Base-by-base conservation (phyloP, 1,284 basidiomycete genomes). In the Pascua guehoae region DNA sequence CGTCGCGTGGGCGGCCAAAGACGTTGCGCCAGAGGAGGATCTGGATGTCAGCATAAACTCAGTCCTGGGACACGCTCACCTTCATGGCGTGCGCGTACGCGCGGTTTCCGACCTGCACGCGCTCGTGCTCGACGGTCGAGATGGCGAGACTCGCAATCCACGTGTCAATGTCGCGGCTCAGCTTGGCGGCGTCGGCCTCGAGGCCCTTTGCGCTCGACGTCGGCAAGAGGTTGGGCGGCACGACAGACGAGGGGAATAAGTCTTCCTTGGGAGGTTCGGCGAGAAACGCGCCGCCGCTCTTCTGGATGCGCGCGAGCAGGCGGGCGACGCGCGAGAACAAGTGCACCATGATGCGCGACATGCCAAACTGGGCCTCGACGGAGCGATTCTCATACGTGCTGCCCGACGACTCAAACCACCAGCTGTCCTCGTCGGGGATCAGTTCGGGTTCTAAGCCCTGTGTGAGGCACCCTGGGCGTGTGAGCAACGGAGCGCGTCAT, bases 281-380 rank as follows among this genome's bases (percentile, higher is more conserved):
- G 18, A 70, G 64, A 8, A 63, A 55, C 2, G 44, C 16, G 16
- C 55, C 49, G 15, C 62, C 56, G 38, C 59, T 53, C 7, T 53
- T 54, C 5, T 60, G 39, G 9, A 71, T 65, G 12, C 69, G 65
- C 8, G 69, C 58, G 14, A 76, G 57, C 0, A 75, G 66, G 8
- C 69, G 60, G 5, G 73, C 69, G 7, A 70, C 53, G 8, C 73
- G 67, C 8, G 63, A 61, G 40, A 74, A 71, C 16, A 76, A 67
- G 51, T 71, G 68, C 4, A 75, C 71, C 70, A 74, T 74, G 42
- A 69, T 66, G 45, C 70, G 67, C n/a, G 70, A 71, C 69, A 76
- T 78, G 57, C 81, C 82, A 66, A 81, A 80, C 56, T 79, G 78
- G 65, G 77, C 80, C 67, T 83, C 82, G 36, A 81, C 78, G 56